Conservation (phyloP, 2,329 filamentous ascomycete genomes). For the Phyllosticta ampelicida region DNA sequence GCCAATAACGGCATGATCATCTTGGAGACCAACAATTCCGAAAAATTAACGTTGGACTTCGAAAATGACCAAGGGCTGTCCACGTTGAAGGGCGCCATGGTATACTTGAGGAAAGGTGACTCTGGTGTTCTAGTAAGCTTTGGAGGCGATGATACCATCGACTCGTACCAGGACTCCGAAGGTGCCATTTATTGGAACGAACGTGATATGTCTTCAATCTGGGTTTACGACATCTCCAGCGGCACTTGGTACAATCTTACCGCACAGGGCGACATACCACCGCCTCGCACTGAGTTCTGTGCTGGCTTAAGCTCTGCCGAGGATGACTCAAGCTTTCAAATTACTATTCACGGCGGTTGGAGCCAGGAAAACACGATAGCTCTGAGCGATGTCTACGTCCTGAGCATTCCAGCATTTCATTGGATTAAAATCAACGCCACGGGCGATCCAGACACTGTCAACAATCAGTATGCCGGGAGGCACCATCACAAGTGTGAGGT, state of each 20-base stretch:
- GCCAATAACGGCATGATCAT: background rate
- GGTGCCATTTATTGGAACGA: background rate
- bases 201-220: background rate
- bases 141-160: conserved; percentile 1
- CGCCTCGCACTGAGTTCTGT: conserved; percentile 4
- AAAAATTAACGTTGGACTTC: background rate
- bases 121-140: background rate
- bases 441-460: background rate
- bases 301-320: conserved; percentile 3
- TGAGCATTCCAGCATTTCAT: conserved; percentile 6
- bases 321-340: conserved; percentile 9
- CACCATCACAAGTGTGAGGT: conserved; percentile 3
- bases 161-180: background rate
- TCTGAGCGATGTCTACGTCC: conserved; percentile 3
- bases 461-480: background rate
- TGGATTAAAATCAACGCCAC: conserved; percentile 7
- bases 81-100: conserved; percentile 4
- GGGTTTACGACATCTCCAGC: background rate
- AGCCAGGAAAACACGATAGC: background rate
- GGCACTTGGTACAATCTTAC: conserved; percentile 2
- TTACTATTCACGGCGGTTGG: conserved; percentile 10
- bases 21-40: background rate
- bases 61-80: background rate
- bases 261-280: conserved; percentile 4
- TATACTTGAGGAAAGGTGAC: background rate